These are phyloP conservation scores for Trichosporon sp. DNA, from an alignment of 1,284 basidiomycete species.

Conservation along the genomic window DNA sequence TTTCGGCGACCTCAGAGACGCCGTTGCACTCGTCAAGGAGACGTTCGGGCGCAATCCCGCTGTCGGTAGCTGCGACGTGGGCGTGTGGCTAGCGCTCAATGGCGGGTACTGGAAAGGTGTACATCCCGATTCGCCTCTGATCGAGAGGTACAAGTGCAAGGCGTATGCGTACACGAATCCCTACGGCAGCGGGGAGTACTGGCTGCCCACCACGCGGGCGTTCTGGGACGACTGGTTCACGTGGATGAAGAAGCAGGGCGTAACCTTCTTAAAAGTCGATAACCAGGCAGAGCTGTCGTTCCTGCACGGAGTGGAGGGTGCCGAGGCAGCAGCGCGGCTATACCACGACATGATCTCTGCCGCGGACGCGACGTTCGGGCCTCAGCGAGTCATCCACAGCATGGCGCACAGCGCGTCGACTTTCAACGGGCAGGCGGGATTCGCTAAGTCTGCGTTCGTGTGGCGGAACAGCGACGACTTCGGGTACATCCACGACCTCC, in stretches of 20 bases:
- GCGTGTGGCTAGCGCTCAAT: slow-evolving; percentile 31
- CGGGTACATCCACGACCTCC: slow-evolving; percentile 16
- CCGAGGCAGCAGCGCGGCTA: slow-evolving; percentile 15
- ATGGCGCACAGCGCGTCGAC: slow-evolving; percentile 34
- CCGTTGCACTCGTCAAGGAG: slow-evolving; percentile 4
- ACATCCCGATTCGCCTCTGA: slow-evolving; percentile 24
- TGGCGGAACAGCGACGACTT: slow-evolving; percentile 34
- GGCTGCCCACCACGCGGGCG: slow-evolving; percentile 25
- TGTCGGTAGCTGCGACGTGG: slow-evolving; percentile 16
- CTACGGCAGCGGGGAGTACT: slow-evolving; percentile 4
- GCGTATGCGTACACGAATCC: slow-evolving; percentile 13
- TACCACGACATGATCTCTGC: slow-evolving; percentile 24
- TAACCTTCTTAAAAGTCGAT: slow-evolving; percentile 36
- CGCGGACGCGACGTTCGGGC: slow-evolving; percentile 21
- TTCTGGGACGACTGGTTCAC: slow-evolving; percentile 39
- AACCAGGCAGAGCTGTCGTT: slow-evolving; percentile 26
- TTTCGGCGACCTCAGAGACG: slow-evolving; percentile 6
- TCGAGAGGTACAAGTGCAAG: slow-evolving; percentile 23
- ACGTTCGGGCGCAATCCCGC: not conserved
- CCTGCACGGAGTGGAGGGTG: slow-evolving; percentile 11
- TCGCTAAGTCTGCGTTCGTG: slow-evolving; percentile 3
- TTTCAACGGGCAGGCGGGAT: slow-evolving; percentile 25
- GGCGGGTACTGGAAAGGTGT: slow-evolving; percentile 39
- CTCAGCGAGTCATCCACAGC: slow-evolving; percentile 29
- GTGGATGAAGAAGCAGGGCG: slow-evolving; percentile 22